These are phyloP conservation scores for Leccinum longicurvipes DNA, from an alignment of 768 basidiomycete species.

Conservation along the genomic window DNA sequence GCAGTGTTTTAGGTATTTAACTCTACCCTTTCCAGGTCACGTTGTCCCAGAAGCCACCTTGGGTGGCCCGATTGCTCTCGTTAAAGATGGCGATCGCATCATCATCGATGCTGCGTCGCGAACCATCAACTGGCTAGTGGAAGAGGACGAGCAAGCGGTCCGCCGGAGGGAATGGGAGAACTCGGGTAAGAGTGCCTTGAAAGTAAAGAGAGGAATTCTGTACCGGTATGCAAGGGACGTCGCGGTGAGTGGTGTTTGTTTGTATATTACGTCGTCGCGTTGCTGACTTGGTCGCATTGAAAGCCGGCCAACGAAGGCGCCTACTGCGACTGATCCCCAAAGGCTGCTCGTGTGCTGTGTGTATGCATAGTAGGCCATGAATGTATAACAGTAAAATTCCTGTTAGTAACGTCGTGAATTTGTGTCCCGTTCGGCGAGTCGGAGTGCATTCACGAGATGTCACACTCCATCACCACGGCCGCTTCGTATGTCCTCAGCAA, in stretches of 20 bases:
- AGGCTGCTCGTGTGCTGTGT: background rate
- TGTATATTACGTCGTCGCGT: background rate
- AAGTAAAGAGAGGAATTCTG: slow-evolving; percentile 71
- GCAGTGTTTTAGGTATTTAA: slow-evolving; percentile 38
- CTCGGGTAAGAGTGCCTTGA: slow-evolving; percentile 59
- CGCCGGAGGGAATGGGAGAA: slow-evolving; percentile 69
- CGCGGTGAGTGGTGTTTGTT: slow-evolving; percentile 55
- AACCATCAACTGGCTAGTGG: slow-evolving; percentile 70
- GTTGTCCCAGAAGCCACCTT: slow-evolving; percentile 64
- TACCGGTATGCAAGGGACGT: slow-evolving; percentile 83
- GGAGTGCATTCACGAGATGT: slow-evolving; percentile 15
- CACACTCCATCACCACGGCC: slow-evolving; percentile 49
- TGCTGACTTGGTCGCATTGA: slow-evolving; percentile 5
- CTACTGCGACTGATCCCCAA: slow-evolving; percentile 62
- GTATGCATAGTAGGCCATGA: background rate
- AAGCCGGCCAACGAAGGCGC: slow-evolving; percentile 82
- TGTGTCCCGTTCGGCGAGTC: background rate
- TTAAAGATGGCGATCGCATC: slow-evolving; percentile 78
- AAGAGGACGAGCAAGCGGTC: slow-evolving; percentile 57
- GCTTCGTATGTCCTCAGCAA: slow-evolving; percentile 56
- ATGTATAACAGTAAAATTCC: slow-evolving; percentile 3
- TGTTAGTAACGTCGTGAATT: too few species aligned
- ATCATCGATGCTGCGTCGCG: slow-evolving; percentile 66
- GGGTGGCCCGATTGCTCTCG: slow-evolving; percentile 86
- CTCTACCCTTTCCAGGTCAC: slow-evolving; percentile 42